These are phyloP conservation scores for Phoma herbarum DNA, from an alignment of 2,329 filamentous ascomycete species.

Conservation along the genomic window DNA sequence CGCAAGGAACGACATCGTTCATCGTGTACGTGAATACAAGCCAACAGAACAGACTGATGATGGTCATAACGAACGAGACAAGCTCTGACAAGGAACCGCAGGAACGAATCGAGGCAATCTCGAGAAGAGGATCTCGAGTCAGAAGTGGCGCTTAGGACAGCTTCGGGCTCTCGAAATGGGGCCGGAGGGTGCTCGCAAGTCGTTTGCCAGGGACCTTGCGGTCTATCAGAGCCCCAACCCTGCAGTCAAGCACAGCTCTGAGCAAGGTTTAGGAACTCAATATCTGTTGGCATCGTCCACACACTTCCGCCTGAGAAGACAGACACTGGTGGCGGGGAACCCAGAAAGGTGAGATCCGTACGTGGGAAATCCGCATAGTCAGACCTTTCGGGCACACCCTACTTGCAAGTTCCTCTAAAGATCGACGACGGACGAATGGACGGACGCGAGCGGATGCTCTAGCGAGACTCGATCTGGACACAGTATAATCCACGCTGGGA, in stretches of 20 bases:
- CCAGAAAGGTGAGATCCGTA: conserved; percentile 4
- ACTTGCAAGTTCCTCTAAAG: conserved; percentile 30
- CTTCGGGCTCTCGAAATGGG: conserved; percentile 6
- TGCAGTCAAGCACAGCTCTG: conserved; percentile 11
- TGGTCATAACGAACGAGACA: conserved; percentile 10
- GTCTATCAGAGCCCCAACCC: conserved; percentile 33
- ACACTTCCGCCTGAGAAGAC: conserved; percentile 28
- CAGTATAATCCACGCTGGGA: conserved; percentile 15
- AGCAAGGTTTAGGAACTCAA: conserved; percentile 19
- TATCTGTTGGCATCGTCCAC: conserved; percentile 45
- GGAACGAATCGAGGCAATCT: conserved; percentile 10
- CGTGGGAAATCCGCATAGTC: not conserved
- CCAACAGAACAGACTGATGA: conserved; percentile 7
- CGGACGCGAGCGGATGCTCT: conserved; percentile 18
- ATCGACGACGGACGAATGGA: conserved; percentile 19
- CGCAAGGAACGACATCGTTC: conserved; percentile 1
- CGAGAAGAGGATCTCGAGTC: conserved; percentile 12
- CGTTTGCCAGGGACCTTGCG: conserved; percentile 38
- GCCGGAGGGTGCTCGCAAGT: conserved; percentile 32
- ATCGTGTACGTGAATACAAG: not conserved
- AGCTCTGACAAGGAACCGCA: conserved; percentile 1
- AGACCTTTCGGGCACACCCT: conserved; percentile 17
- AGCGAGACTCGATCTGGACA: conserved; percentile 20
- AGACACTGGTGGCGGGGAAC: conserved; percentile 33
- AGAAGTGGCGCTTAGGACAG: conserved; percentile 21